These are phyloP conservation scores for Colletotrichum tropicicola DNA, from an alignment of 2,329 filamentous ascomycete genomes.

Conservation along the genomic window DNA sequence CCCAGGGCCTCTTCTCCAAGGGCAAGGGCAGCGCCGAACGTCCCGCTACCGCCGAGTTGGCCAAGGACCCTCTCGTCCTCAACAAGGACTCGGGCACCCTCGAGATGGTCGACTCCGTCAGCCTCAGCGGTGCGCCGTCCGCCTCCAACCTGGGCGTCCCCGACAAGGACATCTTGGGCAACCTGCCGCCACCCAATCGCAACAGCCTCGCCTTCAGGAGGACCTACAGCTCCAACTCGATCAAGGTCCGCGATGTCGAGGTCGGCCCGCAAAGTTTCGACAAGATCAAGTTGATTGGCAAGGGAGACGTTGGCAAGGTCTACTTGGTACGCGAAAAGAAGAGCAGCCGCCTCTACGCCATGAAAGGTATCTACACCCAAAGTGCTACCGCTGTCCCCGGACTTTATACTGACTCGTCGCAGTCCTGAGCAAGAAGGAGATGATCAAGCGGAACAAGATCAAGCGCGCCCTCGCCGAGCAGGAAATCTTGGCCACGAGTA, in stretches of 20 bases:
- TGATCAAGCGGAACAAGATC: slow-evolving; percentile 99
- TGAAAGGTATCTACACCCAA: slow-evolving; percentile 79
- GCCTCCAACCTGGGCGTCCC: slow-evolving; percentile 42
- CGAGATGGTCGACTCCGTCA: slow-evolving; percentile 53
- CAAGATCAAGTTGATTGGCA: slow-evolving; percentile 99
- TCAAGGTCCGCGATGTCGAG: slow-evolving; percentile 97
- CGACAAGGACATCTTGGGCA: slow-evolving; percentile 62
- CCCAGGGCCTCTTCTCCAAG: slow-evolving; percentile 85
- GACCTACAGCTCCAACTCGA: slow-evolving; percentile 99
- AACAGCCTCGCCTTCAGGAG: slow-evolving; percentile 83
- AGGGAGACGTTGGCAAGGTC: slow-evolving; percentile 98
- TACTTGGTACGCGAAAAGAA: slow-evolving; percentile 99
- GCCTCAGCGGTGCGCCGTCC: slow-evolving; percentile 43
- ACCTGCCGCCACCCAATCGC: slow-evolving; percentile 72
- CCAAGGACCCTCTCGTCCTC: slow-evolving; percentile 79
- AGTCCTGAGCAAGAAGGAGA: slow-evolving; percentile 99
- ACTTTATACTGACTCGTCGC: slow-evolving; percentile 45
- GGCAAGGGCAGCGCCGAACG: slow-evolving; percentile 68
- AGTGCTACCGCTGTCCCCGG: not conserved
- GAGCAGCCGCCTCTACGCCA: slow-evolving; percentile 92
- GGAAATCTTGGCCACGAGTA: slow-evolving; percentile 97
- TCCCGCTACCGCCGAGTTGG: slow-evolving; percentile 85
- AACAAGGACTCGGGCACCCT: slow-evolving; percentile 60
- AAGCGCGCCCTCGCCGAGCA: slow-evolving; percentile 97
- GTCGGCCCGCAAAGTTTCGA: slow-evolving; percentile 96